Evolutionary conservation across 306 rosid species (phyloP).

Genomic region (Trifolium repens): DNA sequence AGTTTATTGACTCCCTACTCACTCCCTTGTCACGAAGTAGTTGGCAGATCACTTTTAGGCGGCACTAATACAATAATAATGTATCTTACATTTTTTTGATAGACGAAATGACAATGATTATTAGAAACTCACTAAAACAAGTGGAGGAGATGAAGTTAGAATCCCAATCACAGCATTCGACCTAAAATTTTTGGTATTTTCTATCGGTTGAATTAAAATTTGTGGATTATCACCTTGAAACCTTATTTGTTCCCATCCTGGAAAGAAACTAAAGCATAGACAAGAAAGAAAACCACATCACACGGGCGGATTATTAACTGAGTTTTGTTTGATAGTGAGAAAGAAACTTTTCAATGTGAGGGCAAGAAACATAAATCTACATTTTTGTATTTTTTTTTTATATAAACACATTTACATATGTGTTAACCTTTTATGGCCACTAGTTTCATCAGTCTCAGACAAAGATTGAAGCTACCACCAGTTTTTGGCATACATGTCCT

Average conservation of each 20-base stretch:
- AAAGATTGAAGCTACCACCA: not conserved
- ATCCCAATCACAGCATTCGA: no score
- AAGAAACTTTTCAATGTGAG: slow-evolving; percentile 24
- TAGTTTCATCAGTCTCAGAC: not conserved
- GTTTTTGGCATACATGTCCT: not conserved
- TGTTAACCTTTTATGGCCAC: not conserved
- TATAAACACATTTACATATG: not conserved
- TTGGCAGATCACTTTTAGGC: slow-evolving; percentile 42
- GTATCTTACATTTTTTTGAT: no score
- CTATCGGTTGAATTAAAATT: no score
- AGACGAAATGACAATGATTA: no score
- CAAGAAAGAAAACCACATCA: not conserved
- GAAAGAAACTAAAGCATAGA: not conserved
- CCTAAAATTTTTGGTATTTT: no score
- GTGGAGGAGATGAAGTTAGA: no score
- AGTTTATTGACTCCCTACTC: slow-evolving; percentile 17
- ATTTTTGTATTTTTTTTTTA: no score
- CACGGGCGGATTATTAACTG: not conserved
- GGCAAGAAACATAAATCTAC: not conserved
- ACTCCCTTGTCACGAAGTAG: slow-evolving; percentile 29
- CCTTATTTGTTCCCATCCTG: slow-evolving; percentile 16
- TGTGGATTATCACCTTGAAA: not conserved
- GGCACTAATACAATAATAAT: slow-evolving; percentile 14
- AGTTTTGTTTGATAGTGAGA: slow-evolving; percentile 31
- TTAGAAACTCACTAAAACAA: no score